Base-by-base conservation (phyloP, 805 yeast species). In the Starmerella geochares region DNA sequence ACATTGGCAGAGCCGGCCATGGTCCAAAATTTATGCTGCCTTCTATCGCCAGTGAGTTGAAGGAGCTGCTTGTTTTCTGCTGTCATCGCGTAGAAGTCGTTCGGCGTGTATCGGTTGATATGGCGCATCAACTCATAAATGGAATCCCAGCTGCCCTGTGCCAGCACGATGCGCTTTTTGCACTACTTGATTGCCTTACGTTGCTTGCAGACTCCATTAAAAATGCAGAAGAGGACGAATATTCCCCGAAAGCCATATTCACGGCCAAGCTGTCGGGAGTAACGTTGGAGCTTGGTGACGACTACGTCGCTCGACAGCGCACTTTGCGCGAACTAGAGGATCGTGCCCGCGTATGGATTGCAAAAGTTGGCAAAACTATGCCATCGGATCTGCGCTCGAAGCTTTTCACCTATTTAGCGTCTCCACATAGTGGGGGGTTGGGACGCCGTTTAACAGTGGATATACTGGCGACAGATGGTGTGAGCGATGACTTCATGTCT, bases 371-470 rank as follows among this genome's bases (percentile, higher is more conserved):
- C 53, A 63, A 70, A 36, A 76, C 73, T 56, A 74, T 87, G 61
- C 76, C 78, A 39, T 77, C 78, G 46, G 95, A 88, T 59, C 75
- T 83, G 62, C 87, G 84, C 63, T 78, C 86, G 39, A 70, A 90
- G 55, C 70, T 92, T 42, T 92, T 85, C 60, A 71, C 82, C 0
- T 92, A 90, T 60, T 77, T 87, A 3, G 73, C 57, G 10, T 54
- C 41, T 16, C 20, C 51, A 3, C 46, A 44, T 13, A 48, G 86
- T 1, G 40, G 41, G 5, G 59, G 58, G n/a, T 80, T 75, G 60
- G 97, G 97, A 48, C 81, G 87, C 44, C 81, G 94, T 0, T 85
- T 90, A 71, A 97, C 98, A 0, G 69, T 88, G 51, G 92, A 85
- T 56, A 76, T 86, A 4, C 29, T 54, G 40, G 16, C 56, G 31